Evolutionary conservation across 2,329 filamentous ascomycete genomes (phyloP), one percentile per base, ranked within the genome.

Genomic region (Fusarium tupiense): DNA sequence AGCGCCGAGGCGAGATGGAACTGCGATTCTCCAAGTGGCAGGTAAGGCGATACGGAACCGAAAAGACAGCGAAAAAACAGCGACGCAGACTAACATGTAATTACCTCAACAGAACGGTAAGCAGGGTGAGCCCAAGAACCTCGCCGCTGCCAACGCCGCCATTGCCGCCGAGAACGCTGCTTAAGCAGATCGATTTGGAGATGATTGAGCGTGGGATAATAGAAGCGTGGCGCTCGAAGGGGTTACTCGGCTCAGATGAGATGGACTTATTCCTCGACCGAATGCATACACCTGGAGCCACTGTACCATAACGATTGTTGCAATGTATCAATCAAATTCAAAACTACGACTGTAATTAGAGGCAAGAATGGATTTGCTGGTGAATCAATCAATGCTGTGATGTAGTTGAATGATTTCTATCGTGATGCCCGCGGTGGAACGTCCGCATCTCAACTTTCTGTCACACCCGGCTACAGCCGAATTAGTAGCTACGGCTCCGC

Each of bases 11-110:
- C 82, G 91, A 95, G 85, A 92, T 92, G 86, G 96, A 98, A 64
- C 86, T 99, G 80, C 92, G 92, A 85, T 97, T 98, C 82, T 89
- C 94, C 78, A 97, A 96, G 90, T 99, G 96, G 96, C 89, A 94
- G 91, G 96, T 99, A 86, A 73, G 83, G 78, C 53, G 33, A 72
- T 56, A 26, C 62, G 50, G 33, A 56, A 54, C 59, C 58, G 35
- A 56, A 47, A 58, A 61, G 52, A 52, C 29, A 8, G 19, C 33
- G 33, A 47, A 47, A 61, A 54, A 35, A 37, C 43, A 29, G 49
- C 59, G 61, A 68, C 37, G 49, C 41, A 44, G 62, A 76, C 78
- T 78, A 75, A 81, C 74, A 68, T 71, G 75, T 78, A 80, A 80
- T 81, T 76, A 81, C 77, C 82, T 81, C 80, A 82, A 80, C 85